Evolutionary conservation across 345 rosid genomes (phyloP).

Genomic region (Lumnitzera littorea): DNA sequence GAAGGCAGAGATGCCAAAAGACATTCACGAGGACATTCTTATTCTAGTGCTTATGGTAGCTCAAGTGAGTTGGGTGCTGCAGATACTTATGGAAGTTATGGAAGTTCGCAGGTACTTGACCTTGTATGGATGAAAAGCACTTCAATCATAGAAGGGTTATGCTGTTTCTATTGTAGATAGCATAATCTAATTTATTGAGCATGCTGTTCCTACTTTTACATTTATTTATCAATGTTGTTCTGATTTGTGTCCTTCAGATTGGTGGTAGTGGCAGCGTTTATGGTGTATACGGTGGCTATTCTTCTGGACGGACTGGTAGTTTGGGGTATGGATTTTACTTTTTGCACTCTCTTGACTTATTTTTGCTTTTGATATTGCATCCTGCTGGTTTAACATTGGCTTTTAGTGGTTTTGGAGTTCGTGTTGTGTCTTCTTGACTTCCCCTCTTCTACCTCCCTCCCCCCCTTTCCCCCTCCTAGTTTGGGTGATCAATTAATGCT

Average conservation of each 20-base stretch:
- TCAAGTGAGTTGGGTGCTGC: conserved; percentile 46
- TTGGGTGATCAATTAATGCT: too few species aligned
- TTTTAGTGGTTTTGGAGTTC: neutral
- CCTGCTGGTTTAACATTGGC: neutral
- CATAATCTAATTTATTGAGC: neutral
- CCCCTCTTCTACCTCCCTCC: too few species aligned
- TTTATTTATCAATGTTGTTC: conserved; percentile 7
- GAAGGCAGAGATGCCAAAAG: conserved; percentile 79
- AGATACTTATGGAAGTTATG: conserved; percentile 70
- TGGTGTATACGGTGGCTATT: conserved; percentile 82
- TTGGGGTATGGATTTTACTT: conserved; percentile 63
- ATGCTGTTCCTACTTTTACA: too few species aligned
- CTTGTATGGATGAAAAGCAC: neutral
- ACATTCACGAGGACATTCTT: conserved; percentile 60
- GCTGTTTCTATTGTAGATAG: neutral
- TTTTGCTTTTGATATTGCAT: neutral
- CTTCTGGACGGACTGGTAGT: conserved; percentile 63
- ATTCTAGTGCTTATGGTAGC: conserved; percentile 62
- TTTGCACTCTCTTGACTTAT: neutral
- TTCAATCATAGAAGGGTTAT: neutral
- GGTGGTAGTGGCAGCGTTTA: conserved; percentile 65
- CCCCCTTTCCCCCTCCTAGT: too few species aligned
- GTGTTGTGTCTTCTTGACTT: too few species aligned
- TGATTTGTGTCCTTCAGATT: conserved; percentile 35
- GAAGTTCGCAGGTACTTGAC: conserved; percentile 54